Conservation (phyloP, 1,139 yeast genomes). For the Pichia sp. region DNA sequence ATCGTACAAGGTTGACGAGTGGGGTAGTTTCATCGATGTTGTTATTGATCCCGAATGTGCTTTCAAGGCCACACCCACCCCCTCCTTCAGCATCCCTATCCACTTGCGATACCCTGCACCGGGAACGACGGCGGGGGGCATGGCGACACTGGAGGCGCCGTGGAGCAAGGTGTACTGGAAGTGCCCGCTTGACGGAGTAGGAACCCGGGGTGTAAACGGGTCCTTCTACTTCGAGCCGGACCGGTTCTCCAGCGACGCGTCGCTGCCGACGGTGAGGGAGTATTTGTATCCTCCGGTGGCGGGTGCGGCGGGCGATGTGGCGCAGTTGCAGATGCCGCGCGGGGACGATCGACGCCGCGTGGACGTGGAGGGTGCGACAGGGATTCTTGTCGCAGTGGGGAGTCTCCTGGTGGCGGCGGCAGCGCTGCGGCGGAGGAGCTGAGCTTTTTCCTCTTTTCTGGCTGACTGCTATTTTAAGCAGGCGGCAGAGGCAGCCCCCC, state of each 20-base stretch:
- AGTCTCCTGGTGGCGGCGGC: not conserved
- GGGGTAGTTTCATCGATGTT: constrained; percentile 25
- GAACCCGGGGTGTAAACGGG: not conserved
- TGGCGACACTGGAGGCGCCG: constrained; percentile 15
- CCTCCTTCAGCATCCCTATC: constrained; percentile 28
- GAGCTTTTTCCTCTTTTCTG: too few species aligned
- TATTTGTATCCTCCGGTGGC: not conserved
- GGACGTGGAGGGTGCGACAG: constrained; percentile 3
- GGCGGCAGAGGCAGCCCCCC: too few species aligned
- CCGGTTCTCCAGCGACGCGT: not conserved
- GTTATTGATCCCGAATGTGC: constrained; percentile 20
- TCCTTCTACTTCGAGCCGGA: not conserved
- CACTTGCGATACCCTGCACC: constrained; percentile 32
- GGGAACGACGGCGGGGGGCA: constrained; percentile 2
- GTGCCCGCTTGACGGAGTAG: constrained; percentile 18
- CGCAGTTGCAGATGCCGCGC: too few species aligned
- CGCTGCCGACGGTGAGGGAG: not conserved
- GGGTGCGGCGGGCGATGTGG: too few species aligned
- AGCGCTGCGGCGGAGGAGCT: too few species aligned
- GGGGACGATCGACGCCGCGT: constrained; percentile 3
- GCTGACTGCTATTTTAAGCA: not conserved
- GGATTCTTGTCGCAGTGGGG: not conserved
- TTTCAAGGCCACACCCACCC: too few species aligned
- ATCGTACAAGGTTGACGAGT: constrained; percentile 23
- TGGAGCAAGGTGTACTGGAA: constrained; percentile 29